These are phyloP conservation scores for Wickerhamomyces sp. DNA, from an alignment of 1,139 yeast species.

Conservation along the genomic window DNA sequence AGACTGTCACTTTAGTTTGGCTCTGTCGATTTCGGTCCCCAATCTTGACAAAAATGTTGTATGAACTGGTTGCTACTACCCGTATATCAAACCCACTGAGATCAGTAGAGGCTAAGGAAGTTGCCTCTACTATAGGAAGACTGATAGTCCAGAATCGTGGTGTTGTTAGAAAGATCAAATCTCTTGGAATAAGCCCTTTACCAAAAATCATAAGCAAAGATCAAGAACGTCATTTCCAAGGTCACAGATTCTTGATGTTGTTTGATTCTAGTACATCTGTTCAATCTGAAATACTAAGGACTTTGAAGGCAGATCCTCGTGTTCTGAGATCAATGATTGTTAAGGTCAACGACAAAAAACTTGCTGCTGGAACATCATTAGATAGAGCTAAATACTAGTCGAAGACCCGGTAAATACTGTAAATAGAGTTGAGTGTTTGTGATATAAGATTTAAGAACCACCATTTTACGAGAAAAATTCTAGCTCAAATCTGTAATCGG, in stretches of 20 bases:
- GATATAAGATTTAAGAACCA: not conserved
- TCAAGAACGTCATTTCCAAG: constrained; percentile 87
- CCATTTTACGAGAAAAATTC: not conserved
- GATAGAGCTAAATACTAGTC: constrained; percentile 29
- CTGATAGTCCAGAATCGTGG: constrained; percentile 87
- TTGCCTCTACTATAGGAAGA: constrained; percentile 78
- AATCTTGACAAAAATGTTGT: constrained; percentile 49
- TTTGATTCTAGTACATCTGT: constrained; percentile 85
- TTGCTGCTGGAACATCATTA: constrained; percentile 51
- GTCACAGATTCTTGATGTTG: constrained; percentile 78
- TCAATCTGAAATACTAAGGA: constrained; percentile 78
- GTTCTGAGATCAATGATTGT: constrained; percentile 74
- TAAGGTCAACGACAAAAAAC: constrained; percentile 55
- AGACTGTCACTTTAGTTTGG: too few relatives aligned
- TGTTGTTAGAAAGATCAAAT: constrained; percentile 74
- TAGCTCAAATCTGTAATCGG: too few relatives aligned
- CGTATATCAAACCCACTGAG: constrained; percentile 60
- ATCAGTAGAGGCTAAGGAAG: constrained; percentile 61
- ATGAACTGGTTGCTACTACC: constrained; percentile 87
- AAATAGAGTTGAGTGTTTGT: not conserved
- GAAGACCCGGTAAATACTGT: not conserved
- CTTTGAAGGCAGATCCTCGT: constrained; percentile 84
- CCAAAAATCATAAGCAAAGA: constrained; percentile 82
- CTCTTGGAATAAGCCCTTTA: constrained; percentile 71
- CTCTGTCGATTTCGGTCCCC: too few relatives aligned